Evolutionary conservation across 2,329 filamentous ascomycete genomes (phyloP), one percentile per base, ranked within the genome.

Genomic region (Metarhizium sp.): DNA sequence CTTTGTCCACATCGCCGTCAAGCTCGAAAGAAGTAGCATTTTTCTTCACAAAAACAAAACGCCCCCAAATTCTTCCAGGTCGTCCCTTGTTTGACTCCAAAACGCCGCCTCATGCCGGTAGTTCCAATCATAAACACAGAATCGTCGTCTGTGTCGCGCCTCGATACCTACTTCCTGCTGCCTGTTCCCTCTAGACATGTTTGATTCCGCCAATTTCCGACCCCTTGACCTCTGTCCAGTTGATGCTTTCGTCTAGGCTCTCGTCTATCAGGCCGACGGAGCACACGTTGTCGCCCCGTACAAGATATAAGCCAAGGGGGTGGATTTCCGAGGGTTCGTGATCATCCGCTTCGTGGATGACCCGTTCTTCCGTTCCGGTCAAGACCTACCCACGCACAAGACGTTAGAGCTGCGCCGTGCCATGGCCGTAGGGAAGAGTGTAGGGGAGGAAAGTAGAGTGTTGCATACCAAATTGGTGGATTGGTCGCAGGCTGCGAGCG

Each of bases 241-340:
- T 86, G 67, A 99, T 97, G 64, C 87, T 91, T 43, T 79, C 81
- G 73, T 99, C 94, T 57, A 97, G 76, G 63, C 88, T 81, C 71
- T 96, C 92, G 69, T 99, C 91, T 36, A 99, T 86, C 56, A 95
- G 76, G 2, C 94, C 94, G 56, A 94, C 88, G 16, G 95, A 79
- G 59, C 91, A 92, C 50, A 99, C 92, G 66, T 95, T 96, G 69
- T 99, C 94, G 53, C 94, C 94, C 58, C 94, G 82, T 56, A 99
- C 88, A 56, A 99, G 80, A 69, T 96, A 97, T 6, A 97, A 74
- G 1, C 94, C 94, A 59, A 96, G 83, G 4, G 87, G 84, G 18
- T 94, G 85, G 67, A 94, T 84, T 57, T 85, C 82, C 47, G 88
- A 95, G 0, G 86, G 82, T 63, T 95, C 90, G 45, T 84, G 80